Evolutionary conservation across 176 grass and related monocot species (phyloP).

Genomic region (Oryza glaberrima): DNA sequence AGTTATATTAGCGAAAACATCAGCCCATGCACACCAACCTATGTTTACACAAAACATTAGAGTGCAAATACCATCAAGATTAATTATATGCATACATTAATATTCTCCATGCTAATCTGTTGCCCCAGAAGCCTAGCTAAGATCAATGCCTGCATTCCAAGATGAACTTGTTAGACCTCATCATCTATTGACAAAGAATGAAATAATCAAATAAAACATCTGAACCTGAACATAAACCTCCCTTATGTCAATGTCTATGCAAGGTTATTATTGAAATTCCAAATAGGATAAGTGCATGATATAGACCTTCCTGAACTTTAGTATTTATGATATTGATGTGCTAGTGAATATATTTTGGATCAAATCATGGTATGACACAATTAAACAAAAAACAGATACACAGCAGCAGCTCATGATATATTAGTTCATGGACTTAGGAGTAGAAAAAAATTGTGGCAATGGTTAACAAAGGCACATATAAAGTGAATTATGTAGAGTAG

Average conservation of each 20-base stretch:
- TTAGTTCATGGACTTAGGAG: not conserved
- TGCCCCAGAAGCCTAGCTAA: conserved; percentile 81
- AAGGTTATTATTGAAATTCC: not conserved
- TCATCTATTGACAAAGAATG: not conserved
- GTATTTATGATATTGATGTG: not conserved
- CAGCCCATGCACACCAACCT: not conserved
- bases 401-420: not conserved
- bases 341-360: not conserved
- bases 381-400: not conserved
- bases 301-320: not conserved
- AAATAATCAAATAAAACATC: not conserved
- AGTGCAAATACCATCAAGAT: not conserved
- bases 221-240: not conserved
- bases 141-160: conserved; percentile 73
- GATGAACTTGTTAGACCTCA: conserved; percentile 17
- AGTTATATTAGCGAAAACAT: conserved; percentile 31
- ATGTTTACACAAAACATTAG: conserved; percentile 5
- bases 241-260: not conserved
- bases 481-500: not conserved
- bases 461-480: conserved; percentile 20
- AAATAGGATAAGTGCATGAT: conserved; percentile 4
- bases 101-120: conserved; percentile 73
- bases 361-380: conserved; percentile 9
- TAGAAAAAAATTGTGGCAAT: not conserved
- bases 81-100: conserved; percentile 55